Evolutionary conservation across 164 flowering plant genomes (phyloP), one percentile per base, ranked within the genome.

Genomic region (Sedum album): DNA sequence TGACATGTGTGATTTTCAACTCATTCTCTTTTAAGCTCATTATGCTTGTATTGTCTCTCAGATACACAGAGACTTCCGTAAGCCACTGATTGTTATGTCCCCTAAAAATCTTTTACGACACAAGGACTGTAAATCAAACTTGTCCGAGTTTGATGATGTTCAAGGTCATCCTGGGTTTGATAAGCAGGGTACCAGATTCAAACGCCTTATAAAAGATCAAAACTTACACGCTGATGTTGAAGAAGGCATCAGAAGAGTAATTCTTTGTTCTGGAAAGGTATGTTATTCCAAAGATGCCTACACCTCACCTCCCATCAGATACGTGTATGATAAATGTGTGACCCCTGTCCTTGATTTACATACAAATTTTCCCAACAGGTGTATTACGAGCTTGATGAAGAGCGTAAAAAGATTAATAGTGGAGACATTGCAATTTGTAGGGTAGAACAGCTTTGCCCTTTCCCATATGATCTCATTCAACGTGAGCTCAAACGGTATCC

Each of bases 261-360:
- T 88, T 77, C 87, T 93, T 66, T 93, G 98, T 75, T 93, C 98
- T 25, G 97, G 97, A 70, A 91, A 91, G 90, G 95, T 91, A 20
- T 62, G 66, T 18, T 31, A 23, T 62, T 5, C 36, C 5, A 8
- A 62, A 4, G 10, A 23, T 23, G 8, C 57, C 28, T 44, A 23
- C 57, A 51, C 26, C 57, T 51, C 57, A 51, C 26, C 57, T 51
- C 26, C 0, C 25, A 23, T n/a, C 25, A 21, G 0, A n/a, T 6
- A n/a, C 57, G 4, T 15, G 1, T 44, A 44, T 18, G 1, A 44
- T 15, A 4, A 44, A 13, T 5, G 17, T 35, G 38, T 35, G 38
- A 35, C 38, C 38, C 7, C n/a, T n/a, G n/a, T n/a, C n/a, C 42
- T 39, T 8, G 6, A 39, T 17, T 2, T 18, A 48, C 53, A 5